These are phyloP conservation scores for Pythium rishiriense DNA, from an alignment of 352 stramenopile species.

Conservation along the genomic window DNA sequence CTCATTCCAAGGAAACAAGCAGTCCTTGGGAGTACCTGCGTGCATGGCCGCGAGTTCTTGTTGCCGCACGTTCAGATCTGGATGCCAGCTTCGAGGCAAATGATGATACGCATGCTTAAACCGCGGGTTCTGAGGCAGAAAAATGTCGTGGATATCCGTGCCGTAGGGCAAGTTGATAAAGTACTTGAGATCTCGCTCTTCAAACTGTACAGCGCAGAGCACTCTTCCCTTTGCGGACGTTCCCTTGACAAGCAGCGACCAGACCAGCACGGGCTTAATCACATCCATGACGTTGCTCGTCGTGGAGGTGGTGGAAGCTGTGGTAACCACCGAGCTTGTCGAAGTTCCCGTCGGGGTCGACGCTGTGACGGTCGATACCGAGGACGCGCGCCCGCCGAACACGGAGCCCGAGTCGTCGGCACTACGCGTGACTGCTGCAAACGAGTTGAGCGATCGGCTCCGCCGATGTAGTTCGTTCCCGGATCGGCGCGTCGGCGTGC, in stretches of 20 bases:
- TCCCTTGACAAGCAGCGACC: conserved; percentile 72
- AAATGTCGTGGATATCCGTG: conserved; percentile 76
- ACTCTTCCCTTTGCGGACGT: conserved; percentile 55
- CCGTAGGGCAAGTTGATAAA: conserved; percentile 72
- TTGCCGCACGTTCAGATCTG: conserved; percentile 59
- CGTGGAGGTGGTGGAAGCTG: neutral
- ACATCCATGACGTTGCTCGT: conserved; percentile 25
- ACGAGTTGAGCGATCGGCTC: conserved; percentile 27
- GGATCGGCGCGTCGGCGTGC: conserved; percentile 1
- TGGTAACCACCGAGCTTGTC: neutral
- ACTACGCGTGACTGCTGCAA: conserved; percentile 4
- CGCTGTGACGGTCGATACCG: conserved; percentile 11
- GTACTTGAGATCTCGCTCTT: conserved; percentile 64
- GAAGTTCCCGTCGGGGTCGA: conserved; percentile 8
- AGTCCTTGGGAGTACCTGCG: conserved; percentile 66
- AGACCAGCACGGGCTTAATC: conserved; percentile 69
- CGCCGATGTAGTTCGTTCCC: conserved; percentile 26
- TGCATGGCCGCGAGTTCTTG: conserved; percentile 70
- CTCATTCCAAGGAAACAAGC: conserved; percentile 81
- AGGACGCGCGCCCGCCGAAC: conserved; percentile 18
- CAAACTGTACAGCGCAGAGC: conserved; percentile 73
- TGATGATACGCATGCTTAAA: conserved; percentile 79
- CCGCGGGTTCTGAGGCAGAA: conserved; percentile 75
- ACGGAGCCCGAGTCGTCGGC: conserved; percentile 7
- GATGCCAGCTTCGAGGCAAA: conserved; percentile 80